Evolutionary conservation across 2,329 filamentous ascomycete species (phyloP).

Genomic region (Diaporthe sp.): DNA sequence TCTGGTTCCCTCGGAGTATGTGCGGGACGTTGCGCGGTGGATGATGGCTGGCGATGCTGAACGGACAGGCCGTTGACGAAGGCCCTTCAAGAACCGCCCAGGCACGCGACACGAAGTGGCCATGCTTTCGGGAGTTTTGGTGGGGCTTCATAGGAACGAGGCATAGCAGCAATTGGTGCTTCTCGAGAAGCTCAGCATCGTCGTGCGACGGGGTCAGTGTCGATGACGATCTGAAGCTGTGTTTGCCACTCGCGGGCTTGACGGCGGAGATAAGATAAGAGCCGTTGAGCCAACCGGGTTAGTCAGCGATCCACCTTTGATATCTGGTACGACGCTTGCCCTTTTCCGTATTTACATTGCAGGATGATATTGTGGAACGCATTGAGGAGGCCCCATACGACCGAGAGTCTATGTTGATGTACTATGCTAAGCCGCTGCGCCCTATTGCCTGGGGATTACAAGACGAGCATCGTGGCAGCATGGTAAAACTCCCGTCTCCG

Average conservation of each 20-base stretch:
- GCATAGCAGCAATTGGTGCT: constrained; percentile 11
- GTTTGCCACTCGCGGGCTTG: constrained; percentile 19
- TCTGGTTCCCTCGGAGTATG: constrained; percentile 22
- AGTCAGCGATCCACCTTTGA: too few species aligned
- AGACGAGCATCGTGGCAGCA: too few species aligned
- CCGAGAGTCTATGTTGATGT: too few species aligned
- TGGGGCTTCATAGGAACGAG: background rate
- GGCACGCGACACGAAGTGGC: constrained; percentile 21
- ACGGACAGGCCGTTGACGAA: background rate
- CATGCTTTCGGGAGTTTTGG: constrained; percentile 5
- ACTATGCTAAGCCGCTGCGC: too few species aligned
- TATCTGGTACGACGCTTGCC: too few species aligned
- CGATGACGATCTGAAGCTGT: constrained; percentile 23
- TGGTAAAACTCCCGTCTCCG: too few species aligned
- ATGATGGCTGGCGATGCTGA: too few species aligned
- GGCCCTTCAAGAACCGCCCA: background rate
- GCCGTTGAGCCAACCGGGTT: too few species aligned
- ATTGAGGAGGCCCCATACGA: too few species aligned
- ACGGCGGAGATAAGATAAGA: constrained; percentile 30
- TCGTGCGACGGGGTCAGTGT: background rate
- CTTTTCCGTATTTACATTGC: too few species aligned
- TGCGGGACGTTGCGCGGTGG: background rate
- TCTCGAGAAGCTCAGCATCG: background rate
- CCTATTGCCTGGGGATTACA: too few species aligned
- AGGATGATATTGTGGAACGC: too few species aligned